These are phyloP conservation scores for Soucietia sequanensis DNA, from an alignment of 805 yeast species.

Conservation along the genomic window DNA sequence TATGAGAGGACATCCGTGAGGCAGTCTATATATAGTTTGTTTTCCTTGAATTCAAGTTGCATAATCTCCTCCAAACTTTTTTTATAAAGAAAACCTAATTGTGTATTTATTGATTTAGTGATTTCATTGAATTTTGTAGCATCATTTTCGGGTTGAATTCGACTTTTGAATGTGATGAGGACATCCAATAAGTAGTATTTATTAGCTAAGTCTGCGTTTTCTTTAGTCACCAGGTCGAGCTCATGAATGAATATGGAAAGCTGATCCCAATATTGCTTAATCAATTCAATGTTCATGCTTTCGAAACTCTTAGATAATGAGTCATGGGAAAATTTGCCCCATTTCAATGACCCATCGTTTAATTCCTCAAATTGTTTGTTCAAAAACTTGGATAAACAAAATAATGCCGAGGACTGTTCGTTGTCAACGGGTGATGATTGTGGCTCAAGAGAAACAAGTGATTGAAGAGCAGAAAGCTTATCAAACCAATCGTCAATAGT, in stretches of 20 bases:
- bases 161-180: constrained; percentile 1
- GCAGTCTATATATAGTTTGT: no score
- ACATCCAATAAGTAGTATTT: constrained; percentile 11
- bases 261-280: constrained; percentile 9
- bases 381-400: background rate
- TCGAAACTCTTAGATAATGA: constrained; percentile 13
- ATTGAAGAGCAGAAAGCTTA: constrained; percentile 4
- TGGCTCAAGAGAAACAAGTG: constrained; percentile 1
- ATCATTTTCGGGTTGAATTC: constrained; percentile 1
- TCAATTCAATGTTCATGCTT: constrained; percentile 7
- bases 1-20: background rate
- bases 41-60: no score
- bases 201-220: constrained; percentile 1
- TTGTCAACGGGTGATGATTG: background rate
- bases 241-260: constrained; percentile 7
- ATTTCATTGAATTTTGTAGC: background rate
- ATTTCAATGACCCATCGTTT: constrained; percentile 2
- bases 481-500: constrained; percentile 16
- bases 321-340: constrained; percentile 17
- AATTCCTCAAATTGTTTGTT: constrained; percentile 1
- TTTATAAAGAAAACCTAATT: background rate
- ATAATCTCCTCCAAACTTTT: background rate
- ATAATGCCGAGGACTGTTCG: background rate
- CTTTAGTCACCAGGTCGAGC: background rate
- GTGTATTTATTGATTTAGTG: background rate